Evolutionary conservation across 2,329 filamentous ascomycete species (phyloP).

Genomic region (Claviceps pazoutovae): DNA sequence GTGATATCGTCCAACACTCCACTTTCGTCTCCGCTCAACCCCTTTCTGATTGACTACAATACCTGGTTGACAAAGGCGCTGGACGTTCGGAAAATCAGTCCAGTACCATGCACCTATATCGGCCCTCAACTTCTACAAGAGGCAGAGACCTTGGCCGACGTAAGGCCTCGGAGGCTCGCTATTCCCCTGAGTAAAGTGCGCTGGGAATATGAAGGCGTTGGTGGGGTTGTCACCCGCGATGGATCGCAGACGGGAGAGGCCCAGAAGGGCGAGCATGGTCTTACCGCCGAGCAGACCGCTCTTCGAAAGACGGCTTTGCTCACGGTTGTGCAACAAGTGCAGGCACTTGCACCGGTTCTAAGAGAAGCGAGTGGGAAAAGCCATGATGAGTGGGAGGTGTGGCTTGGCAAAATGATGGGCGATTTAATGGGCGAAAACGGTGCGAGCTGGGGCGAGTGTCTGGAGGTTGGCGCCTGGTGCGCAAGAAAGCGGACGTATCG

Average conservation of each 20-base stretch:
- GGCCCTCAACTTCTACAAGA: conserved; percentile 71
- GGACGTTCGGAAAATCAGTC: conserved; percentile 52
- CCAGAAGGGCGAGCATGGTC: conserved; percentile 24
- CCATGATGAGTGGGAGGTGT: conserved; percentile 82
- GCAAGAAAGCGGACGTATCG: conserved; percentile 51
- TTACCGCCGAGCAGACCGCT: conserved; percentile 57
- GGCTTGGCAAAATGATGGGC: conserved; percentile 77
- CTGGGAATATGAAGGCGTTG: conserved; percentile 70
- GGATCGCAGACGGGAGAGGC: conserved; percentile 46
- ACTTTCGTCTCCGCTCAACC: conserved; percentile 67
- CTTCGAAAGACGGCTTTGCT: conserved; percentile 67
- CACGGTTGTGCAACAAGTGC: conserved; percentile 70
- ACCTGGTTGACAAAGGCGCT: conserved; percentile 66
- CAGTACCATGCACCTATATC: conserved; percentile 66
- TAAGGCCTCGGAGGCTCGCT: conserved; percentile 66
- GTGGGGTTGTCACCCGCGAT: conserved; percentile 46
- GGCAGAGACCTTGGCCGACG: conserved; percentile 52
- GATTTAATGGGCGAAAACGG: conserved; percentile 69
- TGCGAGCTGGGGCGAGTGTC: conserved; percentile 69
- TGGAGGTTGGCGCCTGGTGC: conserved; percentile 78
- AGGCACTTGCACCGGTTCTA: conserved; percentile 70
- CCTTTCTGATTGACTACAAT: conserved; percentile 73
- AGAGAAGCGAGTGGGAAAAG: conserved; percentile 75
- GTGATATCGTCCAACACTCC: conserved; percentile 71
- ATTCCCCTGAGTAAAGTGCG: conserved; percentile 73